Conservation (phyloP, 179 eudicot species). For the Beta macrorhiza region DNA sequence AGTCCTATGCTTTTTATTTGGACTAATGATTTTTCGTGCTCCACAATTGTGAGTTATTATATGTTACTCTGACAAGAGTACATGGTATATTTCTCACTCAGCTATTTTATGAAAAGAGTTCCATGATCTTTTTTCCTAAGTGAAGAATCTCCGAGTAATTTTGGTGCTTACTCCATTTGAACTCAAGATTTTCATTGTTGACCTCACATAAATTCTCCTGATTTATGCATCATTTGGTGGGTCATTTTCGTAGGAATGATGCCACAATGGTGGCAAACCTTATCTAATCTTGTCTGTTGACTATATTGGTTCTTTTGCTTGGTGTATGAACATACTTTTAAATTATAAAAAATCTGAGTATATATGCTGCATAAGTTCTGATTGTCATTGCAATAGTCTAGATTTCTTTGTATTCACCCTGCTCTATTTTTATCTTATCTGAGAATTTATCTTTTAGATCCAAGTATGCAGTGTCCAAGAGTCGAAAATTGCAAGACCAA, state of each 20-base stretch:
- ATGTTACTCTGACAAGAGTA: too few relatives aligned
- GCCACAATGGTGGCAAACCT: background rate
- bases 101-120: too few relatives aligned
- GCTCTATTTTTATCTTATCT: background rate
- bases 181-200: background rate
- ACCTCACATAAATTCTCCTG: background rate
- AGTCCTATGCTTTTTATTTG: background rate
- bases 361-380: background rate
- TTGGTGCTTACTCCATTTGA: background rate
- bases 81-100: too few relatives aligned
- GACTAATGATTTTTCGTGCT: background rate
- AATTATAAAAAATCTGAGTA: background rate
- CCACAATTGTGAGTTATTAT: too few relatives aligned
- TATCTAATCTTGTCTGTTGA: background rate
- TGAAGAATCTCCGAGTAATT: too few relatives aligned
- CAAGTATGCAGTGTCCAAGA: conserved; percentile 11
- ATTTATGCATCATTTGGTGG: background rate
- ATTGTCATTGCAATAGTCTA: too few relatives aligned
- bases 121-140: too few relatives aligned
- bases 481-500: background rate
- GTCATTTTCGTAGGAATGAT: background rate
- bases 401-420: background rate
- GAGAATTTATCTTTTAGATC: background rate
- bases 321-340: background rate
- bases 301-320: background rate